Conservation (phyloP, 2,329 filamentous ascomycete species). For the Apiospora saccharicola region DNA sequence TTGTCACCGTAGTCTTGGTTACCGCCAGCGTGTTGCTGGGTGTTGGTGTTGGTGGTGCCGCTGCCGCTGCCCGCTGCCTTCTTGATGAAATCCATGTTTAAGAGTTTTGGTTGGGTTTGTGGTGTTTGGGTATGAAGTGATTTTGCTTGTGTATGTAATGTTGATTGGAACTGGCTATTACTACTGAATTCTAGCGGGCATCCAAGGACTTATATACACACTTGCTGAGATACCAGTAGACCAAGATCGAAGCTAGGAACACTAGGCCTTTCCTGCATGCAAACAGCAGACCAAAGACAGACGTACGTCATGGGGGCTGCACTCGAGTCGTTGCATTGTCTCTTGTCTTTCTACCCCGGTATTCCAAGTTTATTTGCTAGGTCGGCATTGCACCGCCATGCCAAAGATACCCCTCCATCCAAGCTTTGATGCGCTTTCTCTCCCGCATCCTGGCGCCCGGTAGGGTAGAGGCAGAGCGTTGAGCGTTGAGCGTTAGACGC, state of each 20-base stretch:
- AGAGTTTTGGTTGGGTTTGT: conserved; percentile 6
- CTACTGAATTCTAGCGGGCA: no score
- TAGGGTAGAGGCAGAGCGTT: not conserved
- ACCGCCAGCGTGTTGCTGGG: conserved; percentile 30
- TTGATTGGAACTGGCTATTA: not conserved
- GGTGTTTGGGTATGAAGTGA: not conserved
- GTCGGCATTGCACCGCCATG: no score
- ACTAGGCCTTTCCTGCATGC: not conserved
- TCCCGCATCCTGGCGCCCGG: not conserved
- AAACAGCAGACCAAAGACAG: not conserved
- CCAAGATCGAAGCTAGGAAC: not conserved
- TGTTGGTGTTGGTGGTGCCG: conserved; percentile 24
- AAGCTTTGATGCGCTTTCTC: not conserved
- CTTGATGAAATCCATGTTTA: conserved; percentile 42
- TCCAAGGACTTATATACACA: not conserved
- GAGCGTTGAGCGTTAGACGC: not conserved
- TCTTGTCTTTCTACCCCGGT: not conserved
- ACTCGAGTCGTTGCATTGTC: not conserved
- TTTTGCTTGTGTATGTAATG: not conserved
- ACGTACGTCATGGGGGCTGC: not conserved
- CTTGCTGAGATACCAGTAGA: no score
- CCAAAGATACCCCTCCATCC: no score
- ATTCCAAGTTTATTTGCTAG: not conserved
- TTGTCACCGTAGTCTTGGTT: conserved; percentile 45
- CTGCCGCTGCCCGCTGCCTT: conserved; percentile 32